Conservation (phyloP, 352 stramenopile genomes). For the Globisporangium camurandrum region DNA sequence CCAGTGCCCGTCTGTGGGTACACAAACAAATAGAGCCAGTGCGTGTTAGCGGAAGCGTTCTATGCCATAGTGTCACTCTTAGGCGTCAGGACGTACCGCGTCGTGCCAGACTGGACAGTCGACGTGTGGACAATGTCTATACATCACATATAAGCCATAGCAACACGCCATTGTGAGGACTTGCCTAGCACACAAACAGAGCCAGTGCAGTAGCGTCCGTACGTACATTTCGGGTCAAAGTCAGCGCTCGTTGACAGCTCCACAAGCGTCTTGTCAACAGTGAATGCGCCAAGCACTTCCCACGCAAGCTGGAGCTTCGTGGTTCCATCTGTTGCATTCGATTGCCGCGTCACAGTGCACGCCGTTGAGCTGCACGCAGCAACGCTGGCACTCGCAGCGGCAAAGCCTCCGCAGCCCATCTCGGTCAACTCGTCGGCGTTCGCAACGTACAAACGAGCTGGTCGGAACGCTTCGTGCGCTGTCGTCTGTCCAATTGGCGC, state of each 20-base stretch:
- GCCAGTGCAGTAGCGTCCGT: no score
- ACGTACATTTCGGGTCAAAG: slow-evolving; percentile 31
- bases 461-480: slow-evolving; percentile 23
- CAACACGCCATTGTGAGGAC: no score
- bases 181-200: no score
- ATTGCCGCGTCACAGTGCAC: slow-evolving; percentile 21
- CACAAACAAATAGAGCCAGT: no score
- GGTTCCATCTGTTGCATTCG: slow-evolving; percentile 9
- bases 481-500: not conserved
- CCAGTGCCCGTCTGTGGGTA: slow-evolving; percentile 52
- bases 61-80: not conserved
- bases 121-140: slow-evolving; percentile 44
- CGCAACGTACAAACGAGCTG: slow-evolving; percentile 35
- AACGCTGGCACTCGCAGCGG: slow-evolving; percentile 29
- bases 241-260: slow-evolving; percentile 44
- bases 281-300: slow-evolving; percentile 75
- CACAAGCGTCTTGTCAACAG: slow-evolving; percentile 62
- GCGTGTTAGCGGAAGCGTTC: not conserved
- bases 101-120: slow-evolving; percentile 32
- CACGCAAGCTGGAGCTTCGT: slow-evolving; percentile 64
- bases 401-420: slow-evolving; percentile 42
- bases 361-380: slow-evolving; percentile 35
- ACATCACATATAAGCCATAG: no score
- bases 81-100: slow-evolving; percentile 24
- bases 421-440: slow-evolving; percentile 29